Percentiles rank a stretch among this genome's conserved stretches.
Conservation (phyloP, 192 early-diverging fungal genomes). For the Cladochytrium replicatum region DNA sequence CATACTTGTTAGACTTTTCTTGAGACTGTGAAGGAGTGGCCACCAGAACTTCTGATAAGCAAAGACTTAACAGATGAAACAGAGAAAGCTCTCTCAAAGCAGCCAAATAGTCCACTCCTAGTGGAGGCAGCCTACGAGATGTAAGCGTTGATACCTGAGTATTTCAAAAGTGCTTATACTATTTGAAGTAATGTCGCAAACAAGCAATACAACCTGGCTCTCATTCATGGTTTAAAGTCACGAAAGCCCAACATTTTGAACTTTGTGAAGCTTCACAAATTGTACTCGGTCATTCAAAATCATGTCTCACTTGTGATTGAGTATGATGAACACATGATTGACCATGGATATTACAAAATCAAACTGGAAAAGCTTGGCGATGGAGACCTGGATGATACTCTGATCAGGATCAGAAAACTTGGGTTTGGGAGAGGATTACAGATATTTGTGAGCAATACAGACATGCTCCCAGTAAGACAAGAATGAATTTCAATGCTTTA, state of each 20-base stretch:
- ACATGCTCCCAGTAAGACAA: slow-evolving; percentile 61
- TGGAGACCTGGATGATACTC: too few species aligned
- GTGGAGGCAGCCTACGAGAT: slow-evolving; percentile 66
- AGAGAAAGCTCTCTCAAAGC: slow-evolving; percentile 52
- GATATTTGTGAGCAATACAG: slow-evolving; percentile 73
- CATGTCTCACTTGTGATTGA: slow-evolving; percentile 74
- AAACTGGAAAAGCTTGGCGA: too few species aligned
- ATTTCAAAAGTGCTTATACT: not conserved
- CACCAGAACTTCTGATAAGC: slow-evolving; percentile 63
- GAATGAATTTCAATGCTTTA: not conserved
- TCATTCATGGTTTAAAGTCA: slow-evolving; percentile 72
- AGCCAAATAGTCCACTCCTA: slow-evolving; percentile 46
- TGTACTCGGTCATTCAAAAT: slow-evolving; percentile 69
- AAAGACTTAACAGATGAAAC: slow-evolving; percentile 64
- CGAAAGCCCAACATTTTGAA: slow-evolving; percentile 62
- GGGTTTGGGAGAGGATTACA: too few species aligned
- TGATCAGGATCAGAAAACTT: not conserved
- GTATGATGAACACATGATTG: too few species aligned
- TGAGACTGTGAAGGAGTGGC: slow-evolving; percentile 68
- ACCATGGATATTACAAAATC: too few species aligned
- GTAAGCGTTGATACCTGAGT: slow-evolving; percentile 41
- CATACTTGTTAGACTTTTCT: slow-evolving; percentile 51
- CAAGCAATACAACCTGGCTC: slow-evolving; percentile 63
- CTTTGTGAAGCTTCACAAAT: slow-evolving; percentile 61
- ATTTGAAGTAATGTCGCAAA: slow-evolving; percentile 50